Evolutionary conservation across 2,329 filamentous ascomycete genomes (phyloP), one percentile per base, ranked within the genome.

Genomic region (Magnaporthiopsis rhizophila): DNA sequence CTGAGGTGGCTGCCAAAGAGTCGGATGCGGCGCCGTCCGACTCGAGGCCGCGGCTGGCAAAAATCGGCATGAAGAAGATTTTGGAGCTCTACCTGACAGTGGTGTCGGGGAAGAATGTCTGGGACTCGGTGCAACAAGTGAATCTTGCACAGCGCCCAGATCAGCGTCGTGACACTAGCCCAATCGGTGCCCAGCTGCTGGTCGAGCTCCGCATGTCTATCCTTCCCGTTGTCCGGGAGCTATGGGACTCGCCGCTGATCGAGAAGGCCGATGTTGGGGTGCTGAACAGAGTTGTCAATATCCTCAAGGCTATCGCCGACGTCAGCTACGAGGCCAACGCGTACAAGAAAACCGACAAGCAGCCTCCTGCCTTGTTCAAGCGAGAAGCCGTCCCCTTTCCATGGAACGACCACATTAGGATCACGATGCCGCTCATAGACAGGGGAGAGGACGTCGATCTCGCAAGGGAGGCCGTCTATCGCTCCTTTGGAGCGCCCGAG

Each of bases 191-290:
- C 1, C 94, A 97, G 70, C 89, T 98, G 64, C 79, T 97, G 18
- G 87, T 98, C 7, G 94, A 98, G 73, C 77, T 98, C 58, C 89
- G 95, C 58, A 86, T 90, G 76, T 86, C 88, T 32, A 86, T 97
- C 32, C 78, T 97, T 18, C 91, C 92, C 0, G 85, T 89, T 59
- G 83, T 95, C 57, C 84, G 85, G 65, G 83, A 88, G 60, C 83
- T 98, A 34, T 99, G 95, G 96, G 87, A 91, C 69, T 96, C 92
- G 0, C 81, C 86, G 32, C 85, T 96, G 61, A 86, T 95, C 24
- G 92, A 97, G 69, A 93, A 91, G 70, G 86, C 87, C 30, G 83
- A 87, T 28, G 12, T 38, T 32, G 34, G 57, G 1, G 89, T 93
- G 58, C 86, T 95, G 24, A 90, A 91, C 69, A 89, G 87, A 64